Percentiles rank a stretch among this genome's conserved stretches.
These are phyloP conservation scores for Penicillium corylophilum DNA, from an alignment of 2,329 filamentous ascomycete species.

Conservation along the genomic window DNA sequence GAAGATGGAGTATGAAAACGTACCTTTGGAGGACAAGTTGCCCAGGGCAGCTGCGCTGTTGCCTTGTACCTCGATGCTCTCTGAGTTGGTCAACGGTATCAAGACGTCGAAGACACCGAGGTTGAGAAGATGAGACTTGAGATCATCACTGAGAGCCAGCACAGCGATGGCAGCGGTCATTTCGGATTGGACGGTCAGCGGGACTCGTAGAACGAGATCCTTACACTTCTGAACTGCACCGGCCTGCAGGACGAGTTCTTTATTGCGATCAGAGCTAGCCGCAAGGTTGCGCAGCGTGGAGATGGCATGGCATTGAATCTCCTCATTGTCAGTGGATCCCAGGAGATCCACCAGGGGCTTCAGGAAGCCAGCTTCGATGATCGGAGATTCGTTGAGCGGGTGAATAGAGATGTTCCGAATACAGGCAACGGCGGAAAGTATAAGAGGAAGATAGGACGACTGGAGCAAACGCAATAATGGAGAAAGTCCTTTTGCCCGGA, in stretches of 20 bases:
- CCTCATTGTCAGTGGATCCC: slow-evolving; percentile 94
- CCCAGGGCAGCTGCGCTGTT: slow-evolving; percentile 95
- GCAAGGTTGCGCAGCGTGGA: slow-evolving; percentile 94
- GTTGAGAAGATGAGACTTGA: slow-evolving; percentile 86
- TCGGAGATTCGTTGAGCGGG: slow-evolving; percentile 94
- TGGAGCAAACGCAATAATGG: slow-evolving; percentile 87
- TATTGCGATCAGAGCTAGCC: slow-evolving; percentile 95
- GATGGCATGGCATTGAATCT: slow-evolving; percentile 98
- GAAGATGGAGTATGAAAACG: slow-evolving; percentile 19
- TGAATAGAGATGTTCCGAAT: slow-evolving; percentile 99
- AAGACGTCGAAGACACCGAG: slow-evolving; percentile 94
- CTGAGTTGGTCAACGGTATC: slow-evolving; percentile 90
- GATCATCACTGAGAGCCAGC: slow-evolving; percentile 87
- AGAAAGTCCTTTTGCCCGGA: slow-evolving; percentile 79
- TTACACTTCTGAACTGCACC: slow-evolving; percentile 99
- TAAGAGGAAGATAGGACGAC: slow-evolving; percentile 92
- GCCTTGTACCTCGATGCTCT: slow-evolving; percentile 96
- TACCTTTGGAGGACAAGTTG: slow-evolving; percentile 96
- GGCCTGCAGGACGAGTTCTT: slow-evolving; percentile 93
- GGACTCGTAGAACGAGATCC: slow-evolving; percentile 88
- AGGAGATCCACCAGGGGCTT: slow-evolving; percentile 91
- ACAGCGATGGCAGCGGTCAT: slow-evolving; percentile 99
- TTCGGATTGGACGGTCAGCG: slow-evolving; percentile 92
- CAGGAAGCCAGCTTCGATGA: slow-evolving; percentile 95
- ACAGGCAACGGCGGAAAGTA: slow-evolving; percentile 93